phyloP scores from a whole-genome alignment of 306 rosid species.

The Abrus precatorius region DNA sequence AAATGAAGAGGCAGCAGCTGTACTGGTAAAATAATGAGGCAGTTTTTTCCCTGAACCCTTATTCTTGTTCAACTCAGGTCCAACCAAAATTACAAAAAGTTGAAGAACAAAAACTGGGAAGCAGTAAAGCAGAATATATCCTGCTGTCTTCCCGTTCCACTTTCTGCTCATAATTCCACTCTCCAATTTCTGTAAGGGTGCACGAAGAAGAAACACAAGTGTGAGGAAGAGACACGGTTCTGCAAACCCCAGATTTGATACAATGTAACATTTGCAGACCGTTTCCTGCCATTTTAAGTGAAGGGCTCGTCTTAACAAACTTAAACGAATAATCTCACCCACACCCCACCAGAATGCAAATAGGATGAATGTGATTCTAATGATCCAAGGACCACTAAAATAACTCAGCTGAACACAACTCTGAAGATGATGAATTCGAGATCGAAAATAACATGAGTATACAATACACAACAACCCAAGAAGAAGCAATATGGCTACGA shows the following conservation, averaged over 20 bases:
- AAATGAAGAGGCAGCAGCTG: slow-evolving; percentile 50
- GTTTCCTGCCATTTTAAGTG: slow-evolving; percentile 85
- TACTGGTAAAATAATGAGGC: slow-evolving; percentile 72
- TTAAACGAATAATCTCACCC: slow-evolving; percentile 84
- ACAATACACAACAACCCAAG: slow-evolving; percentile 82
- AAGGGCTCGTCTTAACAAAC: slow-evolving; percentile 68
- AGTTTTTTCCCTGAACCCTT: slow-evolving; percentile 54
- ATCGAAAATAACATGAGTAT: slow-evolving; percentile 89
- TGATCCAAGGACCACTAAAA: slow-evolving; percentile 98
- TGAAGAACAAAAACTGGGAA: slow-evolving; percentile 87
- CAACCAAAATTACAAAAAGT: slow-evolving; percentile 76
- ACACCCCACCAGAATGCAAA: slow-evolving; percentile 95
- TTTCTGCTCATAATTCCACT: slow-evolving; percentile 79
- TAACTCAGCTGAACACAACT: slow-evolving; percentile 74
- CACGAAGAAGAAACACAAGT: slow-evolving; percentile 89
- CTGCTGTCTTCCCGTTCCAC: slow-evolving; percentile 84
- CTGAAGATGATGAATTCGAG: slow-evolving; percentile 69
- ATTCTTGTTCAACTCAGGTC: slow-evolving; percentile 65
- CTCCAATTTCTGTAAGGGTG: slow-evolving; percentile 82
- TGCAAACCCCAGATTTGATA: slow-evolving; percentile 96
- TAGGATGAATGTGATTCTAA: slow-evolving; percentile 79
- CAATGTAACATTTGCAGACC: slow-evolving; percentile 91
- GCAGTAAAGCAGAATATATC: slow-evolving; percentile 80
- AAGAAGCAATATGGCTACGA: slow-evolving; percentile 85
- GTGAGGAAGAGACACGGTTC: slow-evolving; percentile 99